These are phyloP conservation scores for Hymenoscyphus fructigenus DNA, from an alignment of 2,329 filamentous ascomycete species.

Conservation along the genomic window DNA sequence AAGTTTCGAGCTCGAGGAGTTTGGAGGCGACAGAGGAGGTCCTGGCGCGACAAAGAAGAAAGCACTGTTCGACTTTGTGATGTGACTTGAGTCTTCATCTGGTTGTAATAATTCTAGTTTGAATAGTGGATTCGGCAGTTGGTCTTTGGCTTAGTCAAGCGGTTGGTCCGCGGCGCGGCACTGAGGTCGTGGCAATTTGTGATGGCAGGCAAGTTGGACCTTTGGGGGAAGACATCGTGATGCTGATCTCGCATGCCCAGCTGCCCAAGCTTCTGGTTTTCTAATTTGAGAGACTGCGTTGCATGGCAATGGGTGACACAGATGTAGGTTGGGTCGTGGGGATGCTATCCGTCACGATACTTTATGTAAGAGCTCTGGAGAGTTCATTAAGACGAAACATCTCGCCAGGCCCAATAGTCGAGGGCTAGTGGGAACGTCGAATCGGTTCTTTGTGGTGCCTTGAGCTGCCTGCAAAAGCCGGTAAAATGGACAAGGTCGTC, in stretches of 20 bases:
- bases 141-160: neutral
- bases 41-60: neutral
- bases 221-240: neutral
- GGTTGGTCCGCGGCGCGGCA: neutral
- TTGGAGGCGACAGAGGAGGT: neutral
- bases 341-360: neutral
- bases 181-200: neutral
- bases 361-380: neutral
- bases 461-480: neutral
- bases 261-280: neutral
- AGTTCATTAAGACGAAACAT: neutral
- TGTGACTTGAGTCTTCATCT: neutral
- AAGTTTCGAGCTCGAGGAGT: neutral
- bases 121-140: slow-evolving; percentile 1
- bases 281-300: neutral
- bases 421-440: neutral
- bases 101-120: neutral
- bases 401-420: too few relatives aligned
- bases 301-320: neutral
- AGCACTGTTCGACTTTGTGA: neutral
- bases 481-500: neutral
- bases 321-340: neutral
- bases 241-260: neutral
- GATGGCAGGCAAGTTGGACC: neutral
- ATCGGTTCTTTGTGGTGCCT: neutral